phyloP scores from a whole-genome alignment of 495 filamentous ascomycete species.

The Darksidea phi region DNA sequence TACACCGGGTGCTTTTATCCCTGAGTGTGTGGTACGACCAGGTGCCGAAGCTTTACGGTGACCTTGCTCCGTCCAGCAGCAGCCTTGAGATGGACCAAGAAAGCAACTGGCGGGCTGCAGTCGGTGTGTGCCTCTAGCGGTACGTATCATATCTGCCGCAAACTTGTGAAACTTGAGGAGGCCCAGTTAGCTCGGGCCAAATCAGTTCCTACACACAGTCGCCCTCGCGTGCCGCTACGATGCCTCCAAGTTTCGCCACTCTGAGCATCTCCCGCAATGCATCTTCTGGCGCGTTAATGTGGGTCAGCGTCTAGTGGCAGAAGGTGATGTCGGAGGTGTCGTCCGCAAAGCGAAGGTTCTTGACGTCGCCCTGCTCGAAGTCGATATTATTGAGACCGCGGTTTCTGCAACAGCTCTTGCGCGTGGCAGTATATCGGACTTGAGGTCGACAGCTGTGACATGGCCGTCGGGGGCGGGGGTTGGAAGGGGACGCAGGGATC shows the following conservation, averaged over 20 bases:
- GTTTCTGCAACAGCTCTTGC: conserved; percentile 39
- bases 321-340: conserved; percentile 47
- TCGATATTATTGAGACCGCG: conserved; percentile 41
- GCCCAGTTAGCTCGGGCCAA: conserved; percentile 43
- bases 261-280: conserved; percentile 49
- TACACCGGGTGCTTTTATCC: conserved; percentile 46
- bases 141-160: conserved; percentile 34
- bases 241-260: conserved; percentile 46
- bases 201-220: conserved; percentile 43
- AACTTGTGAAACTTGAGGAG: conserved; percentile 43
- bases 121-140: conserved; percentile 39
- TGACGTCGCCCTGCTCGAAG: conserved; percentile 44
- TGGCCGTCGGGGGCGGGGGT: conserved; percentile 41
- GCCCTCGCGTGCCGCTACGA: conserved; percentile 48
- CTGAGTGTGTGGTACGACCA: conserved; percentile 44
- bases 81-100: conserved; percentile 48
- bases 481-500: background rate
- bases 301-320: conserved; percentile 46
- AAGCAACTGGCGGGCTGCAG: conserved; percentile 45
- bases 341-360: conserved; percentile 47
- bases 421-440: conserved; percentile 41
- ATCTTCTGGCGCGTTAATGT: conserved; percentile 43
- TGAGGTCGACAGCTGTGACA: conserved; percentile 48
- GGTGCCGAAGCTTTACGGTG: conserved; percentile 41
- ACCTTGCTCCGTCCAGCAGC: conserved; percentile 45